Evolutionary conservation across 108 stramenopile genomes (phyloP), one percentile per base, ranked within the genome.

Genomic region (Nitzschia inconspicua): DNA sequence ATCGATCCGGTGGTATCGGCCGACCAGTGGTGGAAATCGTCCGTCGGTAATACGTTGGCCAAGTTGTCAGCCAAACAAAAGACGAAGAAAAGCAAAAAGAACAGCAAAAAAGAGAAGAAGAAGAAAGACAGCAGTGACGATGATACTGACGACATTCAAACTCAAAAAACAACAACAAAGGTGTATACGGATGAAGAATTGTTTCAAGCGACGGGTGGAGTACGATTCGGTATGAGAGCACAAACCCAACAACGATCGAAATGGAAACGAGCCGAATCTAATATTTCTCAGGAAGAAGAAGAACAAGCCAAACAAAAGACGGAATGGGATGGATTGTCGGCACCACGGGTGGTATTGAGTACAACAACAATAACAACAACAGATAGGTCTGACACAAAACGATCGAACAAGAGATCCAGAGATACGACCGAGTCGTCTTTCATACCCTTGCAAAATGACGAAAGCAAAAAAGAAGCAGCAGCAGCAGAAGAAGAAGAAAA

Each of bases 161-260:
- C 73, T 35, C 47, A 44, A 25, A 53, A 73, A 62, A 60, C 51
- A 55, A 54, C 34, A 67, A 57, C 37, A 70, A 51, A 41, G 55
- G 44, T 60, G 8, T 86, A 61, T 66, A 90, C 90, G 3, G 89
- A 91, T 59, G 86, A 94, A 58, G 95, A 94, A 47, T 70, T 96
- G 36, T 96, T 96, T 54, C 51, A 66, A 59, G 95, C 93, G 0
- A 96, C 95, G 0, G 95, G 95, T 13, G 91, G 91, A 19, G 85
- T 79, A 8, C 62, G 91, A 32, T 85, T 93, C 59, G 87, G 87
- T 1, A 96, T 93, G 91, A 53, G 95, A 40, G 89, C 89, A 11
- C 84, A 83, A 57, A 65, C 85, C 6, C 57, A 72, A 37, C 83
- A 86, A 13, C 65, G 74, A 54, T 89, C 77, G 0, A 96, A 96